These are phyloP conservation scores for Phytophthora idaei DNA, from an alignment of 352 stramenopile species.

Conservation along the genomic window DNA sequence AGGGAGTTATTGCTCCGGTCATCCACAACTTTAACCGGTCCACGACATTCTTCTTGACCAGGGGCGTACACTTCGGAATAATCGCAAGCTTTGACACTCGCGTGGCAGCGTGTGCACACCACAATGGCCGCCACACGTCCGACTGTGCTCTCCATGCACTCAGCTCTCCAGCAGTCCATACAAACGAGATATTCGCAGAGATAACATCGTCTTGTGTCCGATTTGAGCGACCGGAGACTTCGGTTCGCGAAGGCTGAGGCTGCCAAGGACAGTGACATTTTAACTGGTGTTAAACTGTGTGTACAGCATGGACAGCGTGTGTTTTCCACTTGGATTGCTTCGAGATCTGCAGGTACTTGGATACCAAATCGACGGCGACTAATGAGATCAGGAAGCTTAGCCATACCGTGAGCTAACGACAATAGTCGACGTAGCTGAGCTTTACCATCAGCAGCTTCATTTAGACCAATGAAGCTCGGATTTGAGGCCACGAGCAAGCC, in stretches of 20 bases:
- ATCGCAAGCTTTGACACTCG: conserved; percentile 24
- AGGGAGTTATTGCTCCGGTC: conserved; percentile 1
- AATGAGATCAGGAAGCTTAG: conserved; percentile 27
- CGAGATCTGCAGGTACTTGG: conserved; percentile 22
- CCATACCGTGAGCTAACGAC: conserved; percentile 18
- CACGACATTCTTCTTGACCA: conserved; percentile 14
- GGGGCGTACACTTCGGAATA: conserved; percentile 24
- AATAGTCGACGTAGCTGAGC: conserved; percentile 18
- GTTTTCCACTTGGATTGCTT: conserved; percentile 17
- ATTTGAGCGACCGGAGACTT: conserved; percentile 20
- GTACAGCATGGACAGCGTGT: conserved; percentile 29
- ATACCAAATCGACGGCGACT: conserved; percentile 18
- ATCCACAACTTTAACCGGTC: conserved; percentile 14
- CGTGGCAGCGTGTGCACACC: conserved; percentile 23
- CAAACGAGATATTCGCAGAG: conserved; percentile 30
- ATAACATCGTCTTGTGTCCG: conserved; percentile 29
- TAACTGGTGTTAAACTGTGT: conserved; percentile 28
- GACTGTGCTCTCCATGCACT: conserved; percentile 26
- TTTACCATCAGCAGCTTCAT: conserved; percentile 6
- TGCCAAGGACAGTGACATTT: conserved; percentile 20
- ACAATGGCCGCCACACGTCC: conserved; percentile 24
- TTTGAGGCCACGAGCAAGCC: not conserved
- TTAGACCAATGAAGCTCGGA: conserved; percentile 2
- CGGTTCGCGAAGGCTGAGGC: conserved; percentile 17
- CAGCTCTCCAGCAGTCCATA: conserved; percentile 28